Base-by-base conservation (phyloP, 2,329 filamentous ascomycete species). In the Escovopsis sp. region DNA sequence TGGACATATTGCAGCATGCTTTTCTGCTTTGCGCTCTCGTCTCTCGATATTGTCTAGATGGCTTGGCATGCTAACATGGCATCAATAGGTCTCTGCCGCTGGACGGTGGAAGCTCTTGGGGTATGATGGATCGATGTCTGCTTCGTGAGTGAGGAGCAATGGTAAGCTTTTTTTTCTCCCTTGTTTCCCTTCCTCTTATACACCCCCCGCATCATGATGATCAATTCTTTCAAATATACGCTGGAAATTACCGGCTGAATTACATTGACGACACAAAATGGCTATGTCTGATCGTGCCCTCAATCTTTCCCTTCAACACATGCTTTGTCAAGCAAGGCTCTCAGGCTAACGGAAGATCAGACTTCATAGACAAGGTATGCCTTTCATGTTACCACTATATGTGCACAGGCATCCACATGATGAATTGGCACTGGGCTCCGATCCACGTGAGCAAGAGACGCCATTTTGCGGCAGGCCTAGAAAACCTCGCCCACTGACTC, bases 401-500 rank as follows among this genome's bases (percentile, higher is more conserved):
- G 16, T 7, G 11, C 27, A 30, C 27, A 30, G 27, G 33, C 33
- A 37, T 65, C 59, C 55, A 30, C 53, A 76, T 84, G 84, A 89
- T 87, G 84, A 86, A 83, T 72, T 66, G 84, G 87, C 87, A 94
- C 87, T 94, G 87, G 87, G 87, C 87, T 89, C 87, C 81, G 86
- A 93, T 70, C 62, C 42, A 63, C 68, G 77, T 78, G 86, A 86
- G 87, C 70, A 59, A 50, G 84, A 87, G 78, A 76, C 82, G 76
- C 85, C 86, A 84, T 66, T 74, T 84, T 84, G 85, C 66, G 86
- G 84, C 86, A 94, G 86, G 87, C 87, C 85, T 94, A 93, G 86
- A 93, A 94, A 94, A 94, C 88, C 87, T 94, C 79, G 86, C 84
- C 87, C 84, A 89, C 87, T 94, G 87, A 94, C 66, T 53, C 46